Conservation (phyloP, 192 early-diverging fungal genomes). For the Rhizophagus prolifer region DNA sequence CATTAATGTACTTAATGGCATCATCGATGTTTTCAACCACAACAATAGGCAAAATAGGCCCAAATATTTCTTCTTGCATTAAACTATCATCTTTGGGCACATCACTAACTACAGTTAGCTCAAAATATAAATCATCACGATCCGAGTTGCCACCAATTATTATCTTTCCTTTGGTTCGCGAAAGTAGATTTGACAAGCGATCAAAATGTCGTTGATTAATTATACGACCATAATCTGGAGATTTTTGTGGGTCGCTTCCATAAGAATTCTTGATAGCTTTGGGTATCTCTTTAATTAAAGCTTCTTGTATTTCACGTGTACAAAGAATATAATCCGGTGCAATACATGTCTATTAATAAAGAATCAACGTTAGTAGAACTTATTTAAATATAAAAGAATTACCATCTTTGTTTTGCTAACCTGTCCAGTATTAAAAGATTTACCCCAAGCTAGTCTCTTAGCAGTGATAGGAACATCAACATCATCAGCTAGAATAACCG, state of each 20-base stretch:
- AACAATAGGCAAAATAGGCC: conserved; percentile 84
- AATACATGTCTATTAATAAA: conserved; percentile 64
- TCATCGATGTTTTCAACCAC: conserved; percentile 62
- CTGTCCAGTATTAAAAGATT: conserved; percentile 87
- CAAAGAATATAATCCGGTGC: conserved; percentile 75
- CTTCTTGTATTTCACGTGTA: conserved; percentile 43
- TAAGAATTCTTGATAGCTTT: conserved; percentile 42
- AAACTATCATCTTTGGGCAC: conserved; percentile 59
- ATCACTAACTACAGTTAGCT: conserved; percentile 79
- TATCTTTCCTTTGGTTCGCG: conserved; percentile 50
- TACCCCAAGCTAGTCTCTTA: conserved; percentile 77
- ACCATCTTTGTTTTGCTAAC: conserved; percentile 32
- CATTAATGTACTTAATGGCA: conserved; percentile 62
- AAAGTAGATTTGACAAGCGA: conserved; percentile 55
- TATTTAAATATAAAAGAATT: conserved; percentile 4
- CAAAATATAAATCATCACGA: conserved; percentile 66
- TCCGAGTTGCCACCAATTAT: conserved; percentile 64
- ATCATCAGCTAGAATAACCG: conserved; percentile 66
- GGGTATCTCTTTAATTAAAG: conserved; percentile 52
- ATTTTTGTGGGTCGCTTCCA: conserved; percentile 40
- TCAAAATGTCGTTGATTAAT: conserved; percentile 61
- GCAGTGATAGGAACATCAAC: conserved; percentile 62
- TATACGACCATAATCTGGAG: conserved; percentile 58
- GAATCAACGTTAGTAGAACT: conserved; percentile 4
- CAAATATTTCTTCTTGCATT: conserved; percentile 91